A percentile compares a stretch with the other conserved stretches of the same genome.
Conservation (phyloP, 805 yeast genomes). For the Pichia occidentalis region DNA sequence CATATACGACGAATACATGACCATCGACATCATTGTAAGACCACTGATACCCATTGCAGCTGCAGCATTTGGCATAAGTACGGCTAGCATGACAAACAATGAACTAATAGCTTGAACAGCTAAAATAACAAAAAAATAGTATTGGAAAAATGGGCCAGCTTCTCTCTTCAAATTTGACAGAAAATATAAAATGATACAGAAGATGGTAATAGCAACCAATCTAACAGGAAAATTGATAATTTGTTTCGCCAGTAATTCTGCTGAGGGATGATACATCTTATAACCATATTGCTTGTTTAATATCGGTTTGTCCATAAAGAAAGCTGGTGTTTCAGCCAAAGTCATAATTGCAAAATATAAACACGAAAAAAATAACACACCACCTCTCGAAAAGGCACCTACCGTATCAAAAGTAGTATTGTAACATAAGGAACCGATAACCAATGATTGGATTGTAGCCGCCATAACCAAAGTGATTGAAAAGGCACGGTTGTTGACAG, state of each 20-base stretch:
- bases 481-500: constrained; percentile 50
- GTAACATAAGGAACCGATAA: constrained; percentile 45
- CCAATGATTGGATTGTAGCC: constrained; percentile 47
- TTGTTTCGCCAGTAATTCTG: constrained; percentile 52
- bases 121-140: background rate
- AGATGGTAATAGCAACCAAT: constrained; percentile 39
- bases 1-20: constrained; percentile 57
- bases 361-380: constrained; percentile 52
- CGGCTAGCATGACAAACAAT: constrained; percentile 48
- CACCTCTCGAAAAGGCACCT: constrained; percentile 44
- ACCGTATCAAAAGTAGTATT: constrained; percentile 11
- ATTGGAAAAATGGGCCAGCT: constrained; percentile 47
- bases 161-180: constrained; percentile 43
- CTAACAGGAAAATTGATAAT: constrained; percentile 53
- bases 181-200: constrained; percentile 45
- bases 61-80: constrained; percentile 40
- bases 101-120: constrained; percentile 40
- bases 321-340: constrained; percentile 52
- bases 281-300: constrained; percentile 57
- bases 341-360: constrained; percentile 54
- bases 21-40: constrained; percentile 41
- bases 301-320: constrained; percentile 55
- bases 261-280: constrained; percentile 57
- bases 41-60: constrained; percentile 59
- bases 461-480: constrained; percentile 43